Percentiles rank a stretch among this genome's conserved stretches.
These are phyloP conservation scores for Pyrenochaeta sp. DNA, from an alignment of 2,329 filamentous ascomycete genomes.

Conservation along the genomic window DNA sequence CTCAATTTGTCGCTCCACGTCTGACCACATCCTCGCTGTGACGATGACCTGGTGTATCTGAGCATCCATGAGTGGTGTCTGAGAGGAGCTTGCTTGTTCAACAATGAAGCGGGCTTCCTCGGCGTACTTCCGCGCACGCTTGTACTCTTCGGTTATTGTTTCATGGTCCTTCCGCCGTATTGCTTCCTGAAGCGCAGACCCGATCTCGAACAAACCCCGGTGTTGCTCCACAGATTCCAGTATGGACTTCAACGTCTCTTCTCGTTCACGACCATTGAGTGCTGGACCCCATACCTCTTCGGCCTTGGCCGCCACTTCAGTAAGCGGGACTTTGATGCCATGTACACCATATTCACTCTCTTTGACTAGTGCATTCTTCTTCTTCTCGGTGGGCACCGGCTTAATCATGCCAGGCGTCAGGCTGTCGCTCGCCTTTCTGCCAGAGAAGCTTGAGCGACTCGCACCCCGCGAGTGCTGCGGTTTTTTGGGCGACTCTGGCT, in stretches of 20 bases:
- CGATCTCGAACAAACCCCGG: conserved; percentile 82
- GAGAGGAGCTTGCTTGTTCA: conserved; percentile 58
- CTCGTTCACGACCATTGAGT: conserved; percentile 87
- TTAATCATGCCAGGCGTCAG: conserved; percentile 37
- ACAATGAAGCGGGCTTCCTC: conserved; percentile 79
- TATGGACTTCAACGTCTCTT: conserved; percentile 83
- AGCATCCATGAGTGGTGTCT: conserved; percentile 72
- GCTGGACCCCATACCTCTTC: conserved; percentile 98
- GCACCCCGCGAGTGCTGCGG: conserved; percentile 71
- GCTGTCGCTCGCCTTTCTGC: conserved; percentile 57
- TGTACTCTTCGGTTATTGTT: conserved; percentile 84
- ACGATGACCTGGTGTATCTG: conserved; percentile 88
- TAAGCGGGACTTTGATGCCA: conserved; percentile 80
- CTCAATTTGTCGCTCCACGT: conserved; percentile 87
- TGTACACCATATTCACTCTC: conserved; percentile 69
- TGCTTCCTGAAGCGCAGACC: conserved; percentile 77
- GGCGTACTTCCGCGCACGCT: conserved; percentile 80
- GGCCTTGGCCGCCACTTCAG: conserved; percentile 91
- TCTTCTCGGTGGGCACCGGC: conserved; percentile 61
- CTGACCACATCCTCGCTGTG: conserved; percentile 92
- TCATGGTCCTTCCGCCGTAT: conserved; percentile 95
- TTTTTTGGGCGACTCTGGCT: conserved; percentile 43
- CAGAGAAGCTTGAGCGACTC: conserved; percentile 67
- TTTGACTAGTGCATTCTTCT: conserved; percentile 90
- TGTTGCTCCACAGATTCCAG: conserved; percentile 79